Evolutionary conservation across 495 filamentous ascomycete genomes (phyloP), one percentile per base, ranked within the genome.

Genomic region (Terfezia claveryi): DNA sequence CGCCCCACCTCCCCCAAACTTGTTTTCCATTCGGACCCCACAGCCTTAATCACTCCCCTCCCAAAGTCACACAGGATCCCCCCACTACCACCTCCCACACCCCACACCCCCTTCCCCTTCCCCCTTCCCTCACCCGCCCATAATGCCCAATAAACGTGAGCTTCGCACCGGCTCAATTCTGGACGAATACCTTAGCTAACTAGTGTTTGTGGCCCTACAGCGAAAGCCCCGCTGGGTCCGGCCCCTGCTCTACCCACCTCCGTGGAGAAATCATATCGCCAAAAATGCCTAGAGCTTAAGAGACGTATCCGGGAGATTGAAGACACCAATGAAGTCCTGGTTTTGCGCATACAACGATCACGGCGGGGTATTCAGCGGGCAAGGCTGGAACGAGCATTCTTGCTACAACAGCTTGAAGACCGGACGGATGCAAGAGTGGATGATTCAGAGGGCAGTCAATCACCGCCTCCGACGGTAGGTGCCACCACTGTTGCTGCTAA

Each of bases 261-360:
- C 36, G 86, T 96, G 49, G 92, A 99, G 69, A 80, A 85, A 63
- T 87, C 89, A 54, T 99, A 99, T 70, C 86, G 89, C 61, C 78
- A 81, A 62, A 99, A 99, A 77, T 96, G 92, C 68, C 87, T 94
- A 70, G 81, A 91, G 59, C 78, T 99, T 17, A 92, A 91, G 69
- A 80, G 82, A 59, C 85, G 92, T 44, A 82, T 94, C 54, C 79
- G 74, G 56, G 89, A 96, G 64, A 81, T 96, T 62, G 87, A 96
- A 62, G 80, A 82, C 36, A 80, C 82, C 59, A 93, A 94, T 63
- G 86, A 93, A 55, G 72, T 81, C 17, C 78, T 82, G 49, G 78
- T 84, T 38, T 68, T 83, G 32, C 85, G 86, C 50, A 81, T 89
- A 49, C 73, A 72, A n/a, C 86, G 92, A 41, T 74, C 88, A 51